Base-by-base conservation (phyloP, 306 rosid genomes). In the Lupinus albus region DNA sequence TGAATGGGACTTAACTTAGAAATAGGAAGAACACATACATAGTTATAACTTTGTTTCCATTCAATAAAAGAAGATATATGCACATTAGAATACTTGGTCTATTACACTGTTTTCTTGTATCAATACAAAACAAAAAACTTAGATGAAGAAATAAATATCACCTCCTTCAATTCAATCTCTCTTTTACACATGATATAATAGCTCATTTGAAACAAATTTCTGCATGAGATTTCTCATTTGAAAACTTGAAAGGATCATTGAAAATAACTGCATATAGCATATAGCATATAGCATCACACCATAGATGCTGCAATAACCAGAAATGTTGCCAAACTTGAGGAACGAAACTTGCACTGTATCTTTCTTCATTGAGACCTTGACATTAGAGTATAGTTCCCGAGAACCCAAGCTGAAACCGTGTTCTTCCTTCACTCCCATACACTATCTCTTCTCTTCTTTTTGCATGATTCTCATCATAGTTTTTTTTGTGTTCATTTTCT, bases 371-470 rank as follows among this genome's bases (percentile, higher is more conserved):
- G 21, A 25, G 4, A 25, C 30, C 58, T 4, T 25, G 30, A 25
- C 30, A 25, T 25, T 25, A 25, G 30, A 25, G 30, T 25, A 25
- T 25, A 25, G 30, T 1, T 47, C 75, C 84, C 85, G 90, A 91
- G 57, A 89, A 87, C 88, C 77, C 89, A 76, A 81, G 91, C 96
- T 47, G 30, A 77, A 73, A 73, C 46, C 73, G 64, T 64, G 36
- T 42, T 52, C 36, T 47, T 64, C 59, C 73, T 25, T 67, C 53
- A 69, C 76, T 59, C 72, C 65, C 74, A 61, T 48, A 16, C 77
- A 28, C 44, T 42, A 41, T 50, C 13, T 61, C 11, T 6, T 62
- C 51, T 42, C 45, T 12, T 39, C 45, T 10, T 10, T 67, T 74
- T 44, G 4, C 30, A 25, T 25, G 4, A 25, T 25, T 3, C 30